Evolutionary conservation across 345 rosid genomes (phyloP), one percentile per base, ranked within the genome.

Genomic region (Eutrema japonicum): DNA sequence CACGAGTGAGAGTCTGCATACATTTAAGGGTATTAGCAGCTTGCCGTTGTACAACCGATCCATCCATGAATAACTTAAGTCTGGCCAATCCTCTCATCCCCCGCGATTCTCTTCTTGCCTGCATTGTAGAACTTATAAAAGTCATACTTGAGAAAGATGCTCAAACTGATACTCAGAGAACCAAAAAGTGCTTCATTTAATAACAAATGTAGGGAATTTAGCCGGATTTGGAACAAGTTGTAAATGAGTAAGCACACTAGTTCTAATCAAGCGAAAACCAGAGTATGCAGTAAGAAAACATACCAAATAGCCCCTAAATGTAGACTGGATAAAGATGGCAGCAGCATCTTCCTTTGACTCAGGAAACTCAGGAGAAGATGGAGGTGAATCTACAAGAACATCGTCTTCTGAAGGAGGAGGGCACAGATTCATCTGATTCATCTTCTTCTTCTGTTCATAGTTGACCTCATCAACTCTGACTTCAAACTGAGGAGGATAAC

Each of bases 1-100:
- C 84, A 10, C 91, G 88, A 27, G 97, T 77, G 14, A 92, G 85
- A 71, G 92, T 85, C 77, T 92, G 99, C 99, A 95, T 90, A 77
- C 89, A 86, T 27, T 67, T 82, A 22, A 92, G 93, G 11, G 99
- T 89, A 76, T 72, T 79, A 2, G 80, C 77, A 49, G 96, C 92
- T 85, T 90, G 97, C 36, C 97, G 80, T 73, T 89, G 83, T 37
- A 90, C 88, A 63, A 86, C 79, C 35, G 86, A 79, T 72, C 99
- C 98, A 79, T 87, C 96, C 85, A 92, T 86, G 62, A 92, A 78
- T 37, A 80, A 68, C 76, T 87, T 84, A 73, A 92, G 87, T 81
- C 97, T 89, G 13, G 80, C 83, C 71, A 84, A 59, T n/a, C 94
- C 90, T 64, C 88, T 86, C 78, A 90, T 80, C 77, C 83, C 94